Evolutionary conservation across 352 stramenopile species (phyloP).

Genomic region (Pythium plurisporium): DNA sequence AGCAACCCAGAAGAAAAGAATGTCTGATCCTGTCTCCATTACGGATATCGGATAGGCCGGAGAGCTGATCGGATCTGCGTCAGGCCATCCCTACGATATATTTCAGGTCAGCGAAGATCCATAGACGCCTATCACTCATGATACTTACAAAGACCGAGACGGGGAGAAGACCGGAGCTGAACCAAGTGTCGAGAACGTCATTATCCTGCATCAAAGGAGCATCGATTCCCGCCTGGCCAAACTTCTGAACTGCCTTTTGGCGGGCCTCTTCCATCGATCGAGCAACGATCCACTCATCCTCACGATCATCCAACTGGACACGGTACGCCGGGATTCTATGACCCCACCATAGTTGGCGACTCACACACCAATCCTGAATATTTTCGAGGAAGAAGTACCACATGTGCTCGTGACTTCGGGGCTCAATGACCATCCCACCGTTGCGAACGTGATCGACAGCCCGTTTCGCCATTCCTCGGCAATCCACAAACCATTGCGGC

Average conservation of each 20-base stretch:
- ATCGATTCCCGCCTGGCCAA: constrained; percentile 45
- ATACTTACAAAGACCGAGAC: constrained; percentile 85
- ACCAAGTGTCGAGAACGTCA: constrained; percentile 99
- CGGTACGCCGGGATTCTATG: constrained; percentile 99
- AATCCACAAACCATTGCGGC: constrained; percentile 97
- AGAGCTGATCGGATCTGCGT: constrained; percentile 94
- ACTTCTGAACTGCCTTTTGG: constrained; percentile 75
- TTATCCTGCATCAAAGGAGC: constrained; percentile 95
- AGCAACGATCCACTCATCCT: constrained; percentile 69
- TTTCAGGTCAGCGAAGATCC: constrained; percentile 75
- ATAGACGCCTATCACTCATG: not conserved
- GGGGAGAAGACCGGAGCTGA: constrained; percentile 96
- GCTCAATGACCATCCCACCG: constrained; percentile 76
- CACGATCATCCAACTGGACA: constrained; percentile 60
- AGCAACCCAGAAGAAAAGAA: constrained; percentile 99
- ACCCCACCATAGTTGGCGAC: constrained; percentile 99
- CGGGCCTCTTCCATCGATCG: constrained; percentile 84
- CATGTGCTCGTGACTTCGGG: constrained; percentile 91
- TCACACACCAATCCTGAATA: constrained; percentile 99
- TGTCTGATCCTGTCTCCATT: constrained; percentile 99
- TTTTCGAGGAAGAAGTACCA: constrained; percentile 98
- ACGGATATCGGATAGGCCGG: constrained; percentile 60
- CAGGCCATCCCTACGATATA: constrained; percentile 82
- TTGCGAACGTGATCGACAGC: constrained; percentile 76
- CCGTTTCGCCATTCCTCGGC: constrained; percentile 79